Percentiles rank a stretch among this genome's conserved stretches.
phyloP scores from a whole-genome alignment of 2,329 filamentous ascomycete genomes.

The Cryphonectria nitschkei region DNA sequence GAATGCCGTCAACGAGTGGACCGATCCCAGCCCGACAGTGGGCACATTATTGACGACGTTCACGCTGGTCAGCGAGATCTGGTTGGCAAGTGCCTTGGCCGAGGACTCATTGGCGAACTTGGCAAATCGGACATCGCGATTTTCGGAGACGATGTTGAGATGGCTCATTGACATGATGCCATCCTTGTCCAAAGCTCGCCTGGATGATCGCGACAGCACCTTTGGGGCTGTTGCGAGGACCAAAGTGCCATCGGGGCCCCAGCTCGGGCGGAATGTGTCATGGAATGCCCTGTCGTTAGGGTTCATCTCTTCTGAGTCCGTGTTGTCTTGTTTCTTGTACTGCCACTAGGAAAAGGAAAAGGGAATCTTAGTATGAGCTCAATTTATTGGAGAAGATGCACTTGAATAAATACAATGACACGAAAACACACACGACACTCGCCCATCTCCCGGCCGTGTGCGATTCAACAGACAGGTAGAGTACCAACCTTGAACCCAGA shows the following conservation, averaged over 20 bases:
- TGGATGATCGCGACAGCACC: constrained; percentile 25
- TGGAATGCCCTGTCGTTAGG: constrained; percentile 70
- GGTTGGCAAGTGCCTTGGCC: constrained; percentile 57
- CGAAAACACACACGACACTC: constrained; percentile 6
- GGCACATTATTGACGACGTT: constrained; percentile 62
- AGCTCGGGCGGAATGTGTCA: constrained; percentile 75
- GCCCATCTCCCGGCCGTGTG: constrained; percentile 34
- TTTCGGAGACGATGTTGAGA: constrained; percentile 63
- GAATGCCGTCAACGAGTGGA: constrained; percentile 54
- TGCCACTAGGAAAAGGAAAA: constrained; percentile 70
- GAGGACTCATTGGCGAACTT: constrained; percentile 63
- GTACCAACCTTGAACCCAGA: constrained; percentile 90
- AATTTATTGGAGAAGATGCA: constrained; percentile 39
- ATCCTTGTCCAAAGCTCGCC: constrained; percentile 40
- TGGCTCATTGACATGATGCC: constrained; percentile 58
- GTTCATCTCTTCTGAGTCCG: constrained; percentile 65
- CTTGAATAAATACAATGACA: constrained; percentile 36
- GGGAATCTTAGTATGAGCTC: constrained; percentile 50
- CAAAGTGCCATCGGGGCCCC: constrained; percentile 75
- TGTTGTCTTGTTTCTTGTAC: constrained; percentile 78
- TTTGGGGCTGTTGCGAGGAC: constrained; percentile 44
- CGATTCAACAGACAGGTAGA: constrained; percentile 42
- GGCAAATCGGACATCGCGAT: constrained; percentile 66
- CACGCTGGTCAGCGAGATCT: constrained; percentile 60
- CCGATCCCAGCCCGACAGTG: constrained; percentile 52